Base-by-base conservation (phyloP, 2,329 filamentous ascomycete genomes). In the Trichophyton schoenleinii region DNA sequence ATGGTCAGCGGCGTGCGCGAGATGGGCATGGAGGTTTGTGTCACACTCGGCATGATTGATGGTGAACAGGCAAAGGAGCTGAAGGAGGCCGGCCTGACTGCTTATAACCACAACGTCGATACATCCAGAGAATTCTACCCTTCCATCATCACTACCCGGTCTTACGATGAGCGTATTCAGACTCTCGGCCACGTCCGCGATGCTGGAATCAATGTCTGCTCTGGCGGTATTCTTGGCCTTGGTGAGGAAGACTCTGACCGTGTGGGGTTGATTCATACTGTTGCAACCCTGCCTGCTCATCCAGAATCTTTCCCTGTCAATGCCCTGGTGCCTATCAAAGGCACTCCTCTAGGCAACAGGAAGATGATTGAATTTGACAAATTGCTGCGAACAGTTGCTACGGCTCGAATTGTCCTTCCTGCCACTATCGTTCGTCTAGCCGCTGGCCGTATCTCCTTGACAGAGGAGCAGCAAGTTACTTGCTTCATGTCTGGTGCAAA, bases 1-100 rank as follows among this genome's bases (percentile, higher is more conserved):
- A 96, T 96, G 91, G 84, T 96, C 3, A 80, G 83, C 61, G 90
- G 90, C 0, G 89, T 96, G 20, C 81, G 87, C 28, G 86, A 75
- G 0, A 81, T 96, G 81, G 88, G 86, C 57, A 92, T 96, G 88
- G 91, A 96, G 74, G 86, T 85, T 6, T 96, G 91, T 72, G 91
- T 96, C n/a, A 96, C 91, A 1, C 81, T 96, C 20, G 91, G 91
- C 67, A 95, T 95, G 91, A 90, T 96, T 68, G 89, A 95, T 73
- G 81, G 79, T 4, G 79, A 80, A 66, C 90, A 95, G 78, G 91
- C 91, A 31, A 82, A 61, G 69, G 88, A 94, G 76, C 81, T 96
- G 66, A 91, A 90, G 71, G 84, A 84, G 1, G 91, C 90, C 0
- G 91, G 91, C 0, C 75, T 96, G 68, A 95, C 91, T 15, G 91